Percentiles rank a stretch among this genome's conserved stretches.
Conservation (phyloP, 176 grass and related monocot genomes). For the Leersia perrieri region DNA sequence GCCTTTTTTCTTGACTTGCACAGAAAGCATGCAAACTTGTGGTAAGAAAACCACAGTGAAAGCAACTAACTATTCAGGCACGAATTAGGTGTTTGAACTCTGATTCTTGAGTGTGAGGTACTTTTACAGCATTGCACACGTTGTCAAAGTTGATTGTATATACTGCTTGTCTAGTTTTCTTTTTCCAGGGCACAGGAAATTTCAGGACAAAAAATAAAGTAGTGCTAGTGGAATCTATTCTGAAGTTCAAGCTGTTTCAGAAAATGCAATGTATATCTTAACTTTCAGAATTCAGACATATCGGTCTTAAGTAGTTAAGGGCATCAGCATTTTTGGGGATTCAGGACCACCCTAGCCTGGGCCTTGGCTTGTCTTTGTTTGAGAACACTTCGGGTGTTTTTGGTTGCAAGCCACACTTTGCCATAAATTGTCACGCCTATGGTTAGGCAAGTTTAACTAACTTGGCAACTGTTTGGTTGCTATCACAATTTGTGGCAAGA, state of each 20-base stretch:
- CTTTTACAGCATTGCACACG: no score
- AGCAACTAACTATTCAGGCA: neutral
- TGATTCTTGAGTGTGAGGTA: neutral
- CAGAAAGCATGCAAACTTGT: neutral
- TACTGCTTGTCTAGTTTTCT: no score
- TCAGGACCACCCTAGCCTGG: neutral
- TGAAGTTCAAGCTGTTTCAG: neutral
- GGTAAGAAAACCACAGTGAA: neutral
- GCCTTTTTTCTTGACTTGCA: slow-evolving; percentile 16
- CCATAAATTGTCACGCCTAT: no score
- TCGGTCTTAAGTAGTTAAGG: neutral
- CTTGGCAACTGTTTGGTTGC: no score
- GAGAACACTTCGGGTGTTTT: no score
- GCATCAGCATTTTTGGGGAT: neutral
- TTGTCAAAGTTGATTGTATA: no score
- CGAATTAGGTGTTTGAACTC: neutral
- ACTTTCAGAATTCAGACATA: neutral
- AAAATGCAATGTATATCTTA: neutral
- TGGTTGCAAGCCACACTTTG: no score
- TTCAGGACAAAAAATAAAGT: neutral
- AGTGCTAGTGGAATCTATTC: neutral
- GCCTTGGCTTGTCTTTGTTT: neutral
- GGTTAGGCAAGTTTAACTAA: no score
- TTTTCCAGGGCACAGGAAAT: no score
- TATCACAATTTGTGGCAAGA: no score